phyloP scores from a whole-genome alignment of 768 basidiomycete species.

The Crassisporium funariophilum region DNA sequence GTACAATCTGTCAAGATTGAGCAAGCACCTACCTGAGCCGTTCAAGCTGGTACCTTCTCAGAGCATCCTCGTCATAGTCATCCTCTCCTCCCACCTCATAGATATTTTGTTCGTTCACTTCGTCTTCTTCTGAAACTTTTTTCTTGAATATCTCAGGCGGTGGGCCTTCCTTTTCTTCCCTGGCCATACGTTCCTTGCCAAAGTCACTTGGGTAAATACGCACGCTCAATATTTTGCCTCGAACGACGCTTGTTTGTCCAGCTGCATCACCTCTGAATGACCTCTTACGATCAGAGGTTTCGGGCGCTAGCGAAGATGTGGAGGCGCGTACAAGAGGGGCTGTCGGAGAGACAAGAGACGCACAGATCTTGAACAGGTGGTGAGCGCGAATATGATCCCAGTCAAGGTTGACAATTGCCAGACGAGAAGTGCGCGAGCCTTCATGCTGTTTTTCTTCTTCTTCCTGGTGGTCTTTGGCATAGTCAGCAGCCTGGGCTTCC shows the following conservation, averaged over 20 bases:
- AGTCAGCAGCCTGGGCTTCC: conserved; percentile 72
- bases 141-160: conserved; percentile 81
- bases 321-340: conserved; percentile 44
- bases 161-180: conserved; percentile 90
- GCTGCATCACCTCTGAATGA: conserved; percentile 10
- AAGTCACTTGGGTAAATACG: conserved; percentile 93
- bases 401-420: conserved; percentile 95
- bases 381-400: conserved; percentile 94
- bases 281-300: conserved; percentile 15
- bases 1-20: conserved; percentile 1
- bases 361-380: conserved; percentile 91
- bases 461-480: conserved; percentile 50
- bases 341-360: conserved; percentile 75
- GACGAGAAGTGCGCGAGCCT: conserved; percentile 58
- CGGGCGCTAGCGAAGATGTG: conserved; percentile 18
- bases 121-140: conserved; percentile 46
- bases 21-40: conserved; percentile 75
- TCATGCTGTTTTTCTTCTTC: conserved; percentile 37
- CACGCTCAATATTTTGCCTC: conserved; percentile 75
- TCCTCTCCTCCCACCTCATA: conserved; percentile 69
- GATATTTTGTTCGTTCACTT: conserved; percentile 65
- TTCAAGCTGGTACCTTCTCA: conserved; percentile 92
- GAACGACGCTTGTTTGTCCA: conserved; percentile 36
- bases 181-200: conserved; percentile 82
- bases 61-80: conserved; percentile 85